Percentiles rank a stretch among this genome's conserved stretches.
Conservation (phyloP, 768 basidiomycete genomes). For the Suillus plorans region DNA sequence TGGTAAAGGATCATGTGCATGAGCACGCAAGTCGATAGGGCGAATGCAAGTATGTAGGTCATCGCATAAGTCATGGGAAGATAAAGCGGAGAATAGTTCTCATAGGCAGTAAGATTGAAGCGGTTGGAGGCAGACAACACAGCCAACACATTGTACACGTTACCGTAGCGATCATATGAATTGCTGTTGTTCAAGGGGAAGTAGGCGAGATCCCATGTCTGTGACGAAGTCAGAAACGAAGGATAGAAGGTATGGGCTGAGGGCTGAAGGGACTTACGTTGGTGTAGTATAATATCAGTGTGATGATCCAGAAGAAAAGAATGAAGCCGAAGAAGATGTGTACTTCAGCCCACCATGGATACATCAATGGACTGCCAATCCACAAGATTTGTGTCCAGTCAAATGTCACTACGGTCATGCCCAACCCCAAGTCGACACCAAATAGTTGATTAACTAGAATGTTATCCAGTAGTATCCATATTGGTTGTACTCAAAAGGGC, state of each 20-base stretch:
- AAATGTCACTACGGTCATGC: constrained; percentile 89
- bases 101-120: constrained; percentile 78
- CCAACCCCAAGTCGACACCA: constrained; percentile 78
- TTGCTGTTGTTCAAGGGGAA: constrained; percentile 82
- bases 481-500: constrained; percentile 28
- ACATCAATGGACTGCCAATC: constrained; percentile 68
- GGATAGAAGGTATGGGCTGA: not conserved
- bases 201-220: constrained; percentile 83
- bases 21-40: constrained; percentile 80
- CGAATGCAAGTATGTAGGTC: constrained; percentile 87
- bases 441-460: constrained; percentile 89
- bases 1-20: constrained; percentile 91
- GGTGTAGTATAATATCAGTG: constrained; percentile 88
- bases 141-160: constrained; percentile 67
- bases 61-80: constrained; percentile 87
- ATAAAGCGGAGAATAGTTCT: constrained; percentile 85
- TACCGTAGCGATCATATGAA: constrained; percentile 83
- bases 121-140: constrained; percentile 65
- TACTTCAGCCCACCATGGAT: constrained; percentile 97
- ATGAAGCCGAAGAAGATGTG: constrained; percentile 89
- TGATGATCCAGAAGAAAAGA: constrained; percentile 89
- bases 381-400: constrained; percentile 86
- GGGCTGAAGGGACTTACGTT: constrained; percentile 59
- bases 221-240: constrained; percentile 6
- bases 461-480: constrained; percentile 83